A percentile compares a stretch with the other conserved stretches of the same genome.
Conservation (phyloP, 1,139 yeast species). For the Sugiyamaella sp. region DNA sequence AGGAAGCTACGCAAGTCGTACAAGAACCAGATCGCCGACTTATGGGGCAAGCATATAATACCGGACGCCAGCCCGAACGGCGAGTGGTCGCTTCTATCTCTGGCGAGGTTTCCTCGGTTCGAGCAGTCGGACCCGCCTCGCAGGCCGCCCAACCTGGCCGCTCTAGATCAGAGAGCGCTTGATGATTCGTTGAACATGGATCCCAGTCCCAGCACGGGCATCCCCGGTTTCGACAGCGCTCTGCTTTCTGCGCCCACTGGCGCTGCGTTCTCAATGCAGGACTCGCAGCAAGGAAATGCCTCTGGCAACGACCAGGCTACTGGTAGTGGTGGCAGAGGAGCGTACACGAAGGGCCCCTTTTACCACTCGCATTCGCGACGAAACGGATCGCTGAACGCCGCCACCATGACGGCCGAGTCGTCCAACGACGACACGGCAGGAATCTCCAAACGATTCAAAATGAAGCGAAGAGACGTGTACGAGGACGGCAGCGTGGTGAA, state of each 20-base stretch:
- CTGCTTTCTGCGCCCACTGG: constrained; percentile 50
- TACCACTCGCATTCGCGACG: constrained; percentile 19
- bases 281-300: constrained; percentile 44
- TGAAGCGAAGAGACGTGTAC: constrained; percentile 27
- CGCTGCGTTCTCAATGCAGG: constrained; percentile 59
- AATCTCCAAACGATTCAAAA: constrained; percentile 24
- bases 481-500: constrained; percentile 21
- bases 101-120: constrained; percentile 36
- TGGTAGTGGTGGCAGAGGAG: constrained; percentile 19
- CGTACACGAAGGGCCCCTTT: constrained; percentile 17
- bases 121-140: constrained; percentile 33
- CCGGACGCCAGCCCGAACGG: constrained; percentile 46
- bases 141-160: constrained; percentile 33
- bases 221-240: constrained; percentile 76
- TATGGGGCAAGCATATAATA: constrained; percentile 73
- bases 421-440: constrained; percentile 32
- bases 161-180: constrained; percentile 54
- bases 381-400: constrained; percentile 21
- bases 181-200: constrained; percentile 61
- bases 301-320: constrained; percentile 10
- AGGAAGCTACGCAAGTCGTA: constrained; percentile 90
- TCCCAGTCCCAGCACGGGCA: constrained; percentile 68
- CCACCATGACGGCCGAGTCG: constrained; percentile 29
- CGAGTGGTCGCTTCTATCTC: constrained; percentile 38
- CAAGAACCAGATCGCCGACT: constrained; percentile 84